Percentiles rank a stretch among this genome's conserved stretches.
These are phyloP conservation scores for Exophiala alcalophila DNA, from an alignment of 2,329 filamentous ascomycete species.

Conservation along the genomic window DNA sequence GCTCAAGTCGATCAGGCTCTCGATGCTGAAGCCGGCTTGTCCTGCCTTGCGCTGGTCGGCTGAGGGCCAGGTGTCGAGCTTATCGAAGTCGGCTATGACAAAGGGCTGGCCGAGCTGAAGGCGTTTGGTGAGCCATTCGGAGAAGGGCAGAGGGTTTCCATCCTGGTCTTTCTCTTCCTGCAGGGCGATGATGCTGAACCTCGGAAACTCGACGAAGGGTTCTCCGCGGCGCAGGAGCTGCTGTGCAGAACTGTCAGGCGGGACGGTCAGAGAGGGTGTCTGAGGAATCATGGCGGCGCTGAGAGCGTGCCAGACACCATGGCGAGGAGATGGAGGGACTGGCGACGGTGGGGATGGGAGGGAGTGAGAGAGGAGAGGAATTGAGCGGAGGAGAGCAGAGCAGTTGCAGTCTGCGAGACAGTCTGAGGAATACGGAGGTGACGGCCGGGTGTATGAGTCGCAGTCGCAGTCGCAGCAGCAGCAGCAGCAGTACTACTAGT, in stretches of 20 bases:
- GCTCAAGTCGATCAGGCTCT: constrained; percentile 35
- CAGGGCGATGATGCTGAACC: constrained; percentile 33
- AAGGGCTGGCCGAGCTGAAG: constrained; percentile 36
- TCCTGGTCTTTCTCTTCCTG: constrained; percentile 28
- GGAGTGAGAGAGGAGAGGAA: not conserved
- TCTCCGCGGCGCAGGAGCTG: constrained; percentile 32
- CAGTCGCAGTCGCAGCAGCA: too few species aligned
- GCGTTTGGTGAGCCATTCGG: constrained; percentile 34
- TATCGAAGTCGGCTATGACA: constrained; percentile 37
- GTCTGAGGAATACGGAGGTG: too few species aligned
- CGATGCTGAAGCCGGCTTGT: constrained; percentile 33
- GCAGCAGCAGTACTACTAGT: too few species aligned
- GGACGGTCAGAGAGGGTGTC: constrained; percentile 28
- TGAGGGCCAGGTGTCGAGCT: constrained; percentile 32
- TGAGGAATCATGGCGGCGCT: constrained; percentile 27
- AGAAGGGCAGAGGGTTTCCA: constrained; percentile 27
- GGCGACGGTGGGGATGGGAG: too few species aligned
- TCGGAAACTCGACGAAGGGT: constrained; percentile 35
- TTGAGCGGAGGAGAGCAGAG: not conserved
- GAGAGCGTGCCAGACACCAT: constrained; percentile 8
- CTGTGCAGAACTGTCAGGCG: constrained; percentile 28
- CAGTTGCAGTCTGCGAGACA: too few species aligned
- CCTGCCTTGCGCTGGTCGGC: constrained; percentile 16
- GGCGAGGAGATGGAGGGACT: too few species aligned
- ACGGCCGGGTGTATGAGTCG: too few species aligned